Percentiles rank a stretch among this genome's conserved stretches.
Evolutionary conservation across 345 rosid species (phyloP).

Genomic region (Salix viminalis): DNA sequence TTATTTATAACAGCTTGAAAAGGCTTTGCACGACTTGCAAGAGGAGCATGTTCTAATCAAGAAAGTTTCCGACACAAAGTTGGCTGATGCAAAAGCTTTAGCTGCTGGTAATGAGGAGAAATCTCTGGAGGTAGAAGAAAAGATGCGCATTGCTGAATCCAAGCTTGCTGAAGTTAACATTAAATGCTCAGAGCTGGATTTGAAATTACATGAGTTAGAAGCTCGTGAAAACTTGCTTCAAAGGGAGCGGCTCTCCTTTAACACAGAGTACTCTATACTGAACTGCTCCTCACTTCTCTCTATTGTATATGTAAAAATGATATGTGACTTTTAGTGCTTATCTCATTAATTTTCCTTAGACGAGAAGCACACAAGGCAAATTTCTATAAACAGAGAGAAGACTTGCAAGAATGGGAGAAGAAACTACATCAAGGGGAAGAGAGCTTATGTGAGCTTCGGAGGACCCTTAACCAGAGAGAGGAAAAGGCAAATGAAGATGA

Average conservation of each 20-base stretch:
- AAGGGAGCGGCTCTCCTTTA: slow-evolving; percentile 61
- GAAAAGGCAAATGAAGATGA: slow-evolving; percentile 52
- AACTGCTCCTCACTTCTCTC: background rate
- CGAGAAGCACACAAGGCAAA: slow-evolving; percentile 71
- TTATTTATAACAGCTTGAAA: slow-evolving; percentile 59
- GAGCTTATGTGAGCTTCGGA: slow-evolving; percentile 45
- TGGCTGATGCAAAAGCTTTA: slow-evolving; percentile 61
- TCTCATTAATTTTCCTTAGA: slow-evolving; percentile 33
- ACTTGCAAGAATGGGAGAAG: slow-evolving; percentile 70
- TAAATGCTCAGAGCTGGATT: slow-evolving; percentile 61
- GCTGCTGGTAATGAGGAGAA: slow-evolving; percentile 52
- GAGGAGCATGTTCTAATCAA: slow-evolving; percentile 47
- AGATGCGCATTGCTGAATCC: slow-evolving; percentile 47
- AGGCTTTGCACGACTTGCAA: slow-evolving; percentile 48
- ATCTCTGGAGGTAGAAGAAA: slow-evolving; percentile 54
- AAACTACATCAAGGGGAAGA: slow-evolving; percentile 49
- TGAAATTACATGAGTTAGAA: slow-evolving; percentile 65
- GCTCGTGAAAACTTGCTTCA: slow-evolving; percentile 56
- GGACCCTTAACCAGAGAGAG: slow-evolving; percentile 48
- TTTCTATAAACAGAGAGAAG: slow-evolving; percentile 68
- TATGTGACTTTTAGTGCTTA: background rate
- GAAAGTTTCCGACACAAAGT: slow-evolving; percentile 53
- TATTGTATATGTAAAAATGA: too few species aligned
- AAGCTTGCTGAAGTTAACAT: slow-evolving; percentile 60
- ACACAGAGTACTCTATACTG: slow-evolving; percentile 49